These are phyloP conservation scores for Penicillium daleae DNA, from an alignment of 495 filamentous ascomycete genomes.

Conservation along the genomic window DNA sequence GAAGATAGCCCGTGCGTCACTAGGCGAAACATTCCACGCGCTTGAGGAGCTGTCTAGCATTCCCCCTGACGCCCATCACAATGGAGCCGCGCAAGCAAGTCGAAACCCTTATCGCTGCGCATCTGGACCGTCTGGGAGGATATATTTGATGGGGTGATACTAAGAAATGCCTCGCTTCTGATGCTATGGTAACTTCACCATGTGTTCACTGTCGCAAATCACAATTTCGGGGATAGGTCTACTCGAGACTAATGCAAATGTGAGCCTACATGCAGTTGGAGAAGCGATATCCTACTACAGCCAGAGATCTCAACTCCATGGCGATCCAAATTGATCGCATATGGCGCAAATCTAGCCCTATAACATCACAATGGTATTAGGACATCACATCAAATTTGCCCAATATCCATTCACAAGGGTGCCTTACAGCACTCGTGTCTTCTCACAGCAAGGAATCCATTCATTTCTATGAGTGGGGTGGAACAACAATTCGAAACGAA, in stretches of 20 bases:
- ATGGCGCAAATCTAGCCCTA: too few species aligned
- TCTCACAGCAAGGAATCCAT: neutral
- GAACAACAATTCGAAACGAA: neutral
- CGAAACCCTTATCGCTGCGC: neutral
- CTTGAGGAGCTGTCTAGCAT: slow-evolving; percentile 11
- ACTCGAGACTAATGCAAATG: neutral
- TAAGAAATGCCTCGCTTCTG: neutral
- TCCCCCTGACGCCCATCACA: slow-evolving; percentile 17
- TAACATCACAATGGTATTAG: too few species aligned
- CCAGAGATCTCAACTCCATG: too few species aligned
- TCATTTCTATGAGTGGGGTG: neutral
- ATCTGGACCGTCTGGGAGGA: neutral
- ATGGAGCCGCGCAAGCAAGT: slow-evolving; percentile 21
- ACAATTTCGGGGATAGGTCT: neutral
- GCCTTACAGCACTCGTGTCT: neutral
- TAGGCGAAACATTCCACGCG: slow-evolving; percentile 10
- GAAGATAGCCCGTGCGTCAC: slow-evolving; percentile 6
- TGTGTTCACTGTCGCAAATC: neutral
- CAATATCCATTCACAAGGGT: neutral
- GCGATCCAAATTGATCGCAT: too few species aligned
- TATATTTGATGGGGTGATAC: slow-evolving; percentile 1
- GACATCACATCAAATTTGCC: neutral
- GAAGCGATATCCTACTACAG: too few species aligned
- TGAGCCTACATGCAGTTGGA: neutral
- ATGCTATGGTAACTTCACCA: neutral